These are phyloP conservation scores for Acer saccharum DNA, from an alignment of 345 rosid species.

Conservation along the genomic window DNA sequence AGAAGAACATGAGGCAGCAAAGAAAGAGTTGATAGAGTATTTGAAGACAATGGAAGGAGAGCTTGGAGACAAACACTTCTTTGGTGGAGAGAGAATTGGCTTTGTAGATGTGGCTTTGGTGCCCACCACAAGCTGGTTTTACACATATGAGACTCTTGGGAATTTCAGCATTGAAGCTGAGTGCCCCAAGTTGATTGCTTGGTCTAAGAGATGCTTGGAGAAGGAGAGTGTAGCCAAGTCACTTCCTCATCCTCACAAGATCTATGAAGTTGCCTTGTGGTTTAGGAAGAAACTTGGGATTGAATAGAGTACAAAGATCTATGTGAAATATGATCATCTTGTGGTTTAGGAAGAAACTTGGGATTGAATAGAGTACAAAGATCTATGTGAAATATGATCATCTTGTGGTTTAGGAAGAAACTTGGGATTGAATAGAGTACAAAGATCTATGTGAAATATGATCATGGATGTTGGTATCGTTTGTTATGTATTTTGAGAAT, in stretches of 20 bases:
- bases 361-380: neutral
- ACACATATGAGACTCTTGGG: neutral
- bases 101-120: slow-evolving; percentile 20
- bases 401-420: too few relatives aligned
- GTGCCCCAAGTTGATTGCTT: slow-evolving; percentile 22
- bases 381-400: too few relatives aligned
- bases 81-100: slow-evolving; percentile 13
- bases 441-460: too few relatives aligned
- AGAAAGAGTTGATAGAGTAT: slow-evolving; percentile 11
- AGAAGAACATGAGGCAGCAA: slow-evolving; percentile 10
- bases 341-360: neutral
- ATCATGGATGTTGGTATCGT: too few relatives aligned
- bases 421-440: too few relatives aligned
- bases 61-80: slow-evolving; percentile 17
- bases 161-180: slow-evolving; percentile 20
- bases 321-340: too few relatives aligned
- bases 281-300: neutral
- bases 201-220: neutral
- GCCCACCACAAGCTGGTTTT: slow-evolving; percentile 6
- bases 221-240: slow-evolving; percentile 7
- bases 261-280: neutral
- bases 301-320: too few relatives aligned
- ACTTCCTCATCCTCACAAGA: slow-evolving; percentile 1
- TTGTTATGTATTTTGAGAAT: too few relatives aligned
- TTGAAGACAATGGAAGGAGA: slow-evolving; percentile 11